phyloP scores from a whole-genome alignment of 768 basidiomycete genomes.

The Neoboletus subvelutipes region DNA sequence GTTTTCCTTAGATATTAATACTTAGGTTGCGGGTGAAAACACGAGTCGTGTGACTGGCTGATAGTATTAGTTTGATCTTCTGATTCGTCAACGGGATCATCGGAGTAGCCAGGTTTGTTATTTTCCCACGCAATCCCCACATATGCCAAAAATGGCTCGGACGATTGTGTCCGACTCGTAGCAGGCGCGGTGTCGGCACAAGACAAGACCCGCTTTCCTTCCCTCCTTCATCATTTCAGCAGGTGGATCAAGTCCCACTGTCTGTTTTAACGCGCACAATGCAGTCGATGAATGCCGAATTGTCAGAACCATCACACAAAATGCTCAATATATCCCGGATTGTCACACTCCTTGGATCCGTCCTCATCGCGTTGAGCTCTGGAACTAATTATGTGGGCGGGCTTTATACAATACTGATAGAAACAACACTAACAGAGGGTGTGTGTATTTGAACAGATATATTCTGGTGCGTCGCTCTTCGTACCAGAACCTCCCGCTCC shows the following conservation, averaged over 20 bases:
- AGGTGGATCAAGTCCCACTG: not conserved
- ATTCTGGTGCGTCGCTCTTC: conserved; percentile 25
- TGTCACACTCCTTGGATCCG: conserved; percentile 52
- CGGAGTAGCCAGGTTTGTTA: too few relatives aligned
- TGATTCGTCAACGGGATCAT: too few relatives aligned
- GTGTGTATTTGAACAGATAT: conserved; percentile 19
- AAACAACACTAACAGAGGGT: not conserved
- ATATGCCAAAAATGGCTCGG: not conserved
- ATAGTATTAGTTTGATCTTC: not conserved
- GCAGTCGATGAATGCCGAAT: conserved; percentile 8
- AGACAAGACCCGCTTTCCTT: not conserved
- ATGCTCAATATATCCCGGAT: conserved; percentile 34
- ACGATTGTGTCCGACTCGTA: too few relatives aligned
- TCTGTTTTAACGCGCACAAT: conserved; percentile 3
- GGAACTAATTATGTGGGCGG: conserved; percentile 74
- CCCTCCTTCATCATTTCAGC: not conserved
- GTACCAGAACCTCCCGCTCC: too few relatives aligned
- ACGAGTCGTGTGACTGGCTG: not conserved
- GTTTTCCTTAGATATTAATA: too few relatives aligned
- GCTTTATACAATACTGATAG: not conserved
- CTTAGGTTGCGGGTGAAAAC: not conserved
- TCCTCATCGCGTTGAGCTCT: conserved; percentile 59
- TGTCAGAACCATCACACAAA: conserved; percentile 23
- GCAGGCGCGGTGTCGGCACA: too few relatives aligned
- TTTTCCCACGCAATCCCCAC: too few relatives aligned